phyloP scores from a whole-genome alignment of 108 stramenopile species.

The Skeletonema grethae region DNA sequence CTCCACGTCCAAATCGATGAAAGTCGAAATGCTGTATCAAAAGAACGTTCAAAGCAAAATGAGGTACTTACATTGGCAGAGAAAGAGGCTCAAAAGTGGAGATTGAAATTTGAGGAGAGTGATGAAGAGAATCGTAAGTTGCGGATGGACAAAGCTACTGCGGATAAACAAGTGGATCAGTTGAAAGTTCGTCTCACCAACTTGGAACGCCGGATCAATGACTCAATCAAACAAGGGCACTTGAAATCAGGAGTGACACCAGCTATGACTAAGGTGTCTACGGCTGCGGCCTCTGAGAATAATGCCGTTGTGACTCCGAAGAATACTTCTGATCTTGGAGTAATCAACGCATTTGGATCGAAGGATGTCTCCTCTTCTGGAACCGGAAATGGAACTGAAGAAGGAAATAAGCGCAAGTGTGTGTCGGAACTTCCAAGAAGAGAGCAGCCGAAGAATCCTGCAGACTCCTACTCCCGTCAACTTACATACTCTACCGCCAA shows the following conservation, averaged over 20 bases:
- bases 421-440: slow-evolving; percentile 33
- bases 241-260: background rate
- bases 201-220: slow-evolving; percentile 43
- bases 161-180: slow-evolving; percentile 50
- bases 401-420: slow-evolving; percentile 22
- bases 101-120: slow-evolving; percentile 55
- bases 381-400: slow-evolving; percentile 8
- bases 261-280: background rate
- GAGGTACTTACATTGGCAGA: slow-evolving; percentile 53
- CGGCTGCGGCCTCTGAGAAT: background rate
- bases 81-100: slow-evolving; percentile 54
- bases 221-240: slow-evolving; percentile 4
- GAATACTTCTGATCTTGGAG: slow-evolving; percentile 27
- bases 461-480: slow-evolving; percentile 16
- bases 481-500: slow-evolving; percentile 23
- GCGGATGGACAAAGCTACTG: slow-evolving; percentile 43
- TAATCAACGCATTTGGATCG: slow-evolving; percentile 41
- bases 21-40: slow-evolving; percentile 20
- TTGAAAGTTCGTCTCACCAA: slow-evolving; percentile 46
- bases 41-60: slow-evolving; percentile 46
- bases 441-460: slow-evolving; percentile 7
- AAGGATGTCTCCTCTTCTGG: background rate
- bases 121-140: slow-evolving; percentile 56
- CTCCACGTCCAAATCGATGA: slow-evolving; percentile 57
- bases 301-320: slow-evolving; percentile 32